Evolutionary conservation across 2,329 filamentous ascomycete genomes (phyloP).

Genomic region (Sporothrix inflata): DNA sequence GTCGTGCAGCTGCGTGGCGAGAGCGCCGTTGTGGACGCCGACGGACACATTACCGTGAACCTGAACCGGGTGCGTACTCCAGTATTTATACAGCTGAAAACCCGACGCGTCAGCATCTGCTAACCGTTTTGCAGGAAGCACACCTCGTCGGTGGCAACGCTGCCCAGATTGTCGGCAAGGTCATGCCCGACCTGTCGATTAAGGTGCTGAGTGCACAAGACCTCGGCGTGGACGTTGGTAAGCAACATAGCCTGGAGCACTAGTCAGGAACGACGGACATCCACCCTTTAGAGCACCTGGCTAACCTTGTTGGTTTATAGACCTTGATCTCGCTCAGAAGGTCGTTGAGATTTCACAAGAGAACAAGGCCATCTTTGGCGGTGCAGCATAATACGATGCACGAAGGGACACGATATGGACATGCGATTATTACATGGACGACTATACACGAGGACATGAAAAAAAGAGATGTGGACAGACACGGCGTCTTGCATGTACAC

Average conservation of each 20-base stretch:
- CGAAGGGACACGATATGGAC: neutral
- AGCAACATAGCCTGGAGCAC: slow-evolving; percentile 37
- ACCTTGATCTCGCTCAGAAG: slow-evolving; percentile 33
- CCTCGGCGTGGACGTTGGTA: slow-evolving; percentile 70
- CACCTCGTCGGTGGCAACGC: slow-evolving; percentile 71
- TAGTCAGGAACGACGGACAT: neutral
- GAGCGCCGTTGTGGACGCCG: slow-evolving; percentile 77
- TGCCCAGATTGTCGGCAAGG: slow-evolving; percentile 79
- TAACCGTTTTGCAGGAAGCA: no score
- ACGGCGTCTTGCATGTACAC: no score
- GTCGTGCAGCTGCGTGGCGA: slow-evolving; percentile 83
- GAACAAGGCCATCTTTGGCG: slow-evolving; percentile 29
- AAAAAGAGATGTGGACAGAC: neutral
- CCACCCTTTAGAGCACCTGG: neutral
- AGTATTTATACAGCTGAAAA: no score
- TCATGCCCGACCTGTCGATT: slow-evolving; percentile 72
- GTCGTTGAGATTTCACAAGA: slow-evolving; percentile 34
- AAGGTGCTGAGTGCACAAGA: slow-evolving; percentile 72
- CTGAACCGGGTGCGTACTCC: slow-evolving; percentile 67
- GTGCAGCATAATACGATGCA: slow-evolving; percentile 4
- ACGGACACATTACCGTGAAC: slow-evolving; percentile 73
- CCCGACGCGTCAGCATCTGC: no score
- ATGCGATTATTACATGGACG: neutral
- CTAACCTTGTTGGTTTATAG: slow-evolving; percentile 3
- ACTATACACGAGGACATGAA: neutral